Evolutionary conservation across 495 filamentous ascomycete genomes (phyloP), one percentile per base, ranked within the genome.

Genomic region (Entonaema liquescens): DNA sequence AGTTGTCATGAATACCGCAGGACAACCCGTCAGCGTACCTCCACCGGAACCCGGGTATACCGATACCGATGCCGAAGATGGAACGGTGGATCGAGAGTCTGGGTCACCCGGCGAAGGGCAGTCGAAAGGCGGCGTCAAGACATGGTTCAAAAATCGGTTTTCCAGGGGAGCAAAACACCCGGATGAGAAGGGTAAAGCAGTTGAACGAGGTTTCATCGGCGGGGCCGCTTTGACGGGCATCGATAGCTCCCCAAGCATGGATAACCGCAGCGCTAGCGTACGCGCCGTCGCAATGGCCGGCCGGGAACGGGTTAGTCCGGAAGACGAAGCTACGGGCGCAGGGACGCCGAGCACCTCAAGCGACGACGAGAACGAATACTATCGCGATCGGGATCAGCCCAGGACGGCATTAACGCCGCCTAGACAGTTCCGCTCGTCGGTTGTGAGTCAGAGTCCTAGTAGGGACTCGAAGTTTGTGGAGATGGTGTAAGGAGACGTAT

Each of bases 71-170:
- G 36, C 49, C 36, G 70, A 66, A 7, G 61, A 57, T 8, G 57
- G 29, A 17, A 42, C 21, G 7, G 21, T 33, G 19, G 29, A 57
- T 13, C 63, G 72, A 13, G 55, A 73, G 5, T 40, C 50, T 31
- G 35, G 53, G 31, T 63, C 59, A 25, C 61, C 73, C 2, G 42
- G 60, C 28, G 67, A 64, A 59, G 74, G 73, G 2, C 76, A 74
- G 0, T 79, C 82, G 28, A 75, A 75, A 2, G 67, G 69, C 31
- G 79, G 85, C 63, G 79, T 91, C 38, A 90, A 85, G 59, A 81
- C 82, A 49, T 92, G 89, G 89, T 77, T 92, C 47, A 88, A 87
- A 71, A 83, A 77, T 7, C 85, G 83, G 55, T 80, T 90, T 42
- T 79, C 82, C 0, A 82, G 85, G 26, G 62, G 62, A 13, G 31